Evolutionary conservation across 805 yeast species (phyloP), one percentile per base, ranked within the genome.

Genomic region (Candida palmyrensis): DNA sequence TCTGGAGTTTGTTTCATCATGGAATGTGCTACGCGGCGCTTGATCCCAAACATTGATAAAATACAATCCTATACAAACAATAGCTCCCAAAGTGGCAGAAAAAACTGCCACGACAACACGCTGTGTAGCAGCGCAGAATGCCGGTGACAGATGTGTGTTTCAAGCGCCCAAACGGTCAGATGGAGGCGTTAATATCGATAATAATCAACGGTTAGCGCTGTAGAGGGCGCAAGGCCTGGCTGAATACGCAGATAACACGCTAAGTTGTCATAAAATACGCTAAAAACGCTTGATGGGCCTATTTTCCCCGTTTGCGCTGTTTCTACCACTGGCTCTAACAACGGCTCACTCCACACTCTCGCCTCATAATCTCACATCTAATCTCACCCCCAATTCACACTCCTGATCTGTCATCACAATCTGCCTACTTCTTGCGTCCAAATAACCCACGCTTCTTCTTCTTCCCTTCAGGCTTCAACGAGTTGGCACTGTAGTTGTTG

Each of bases 391-490:
- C 9, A 21, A 21, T 9, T 21, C 9, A 9, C 9, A 21, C 11
- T 21, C 9, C 23, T 21, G 11, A 21, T 21, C 23, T 21, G 9
- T 21, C 10, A 11, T 21, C 11, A 21, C 23, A 21, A 21, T 9
- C 11, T 25, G n/a, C 15, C 29, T 43, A 41, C 58, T 61, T 62
- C 53, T 71, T 73, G 50, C 81, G 73, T 33, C 95, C 87, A 53
- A 90, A 88, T 30, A 86, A 59, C 4, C 92, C 87, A 75, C 82
- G 85, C 64, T 74, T 71, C 45, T 50, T 66, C 63, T 53, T 62
- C 49, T 20, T 51, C 56, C 43, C 40, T 41, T 38, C 68, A 44
- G 54, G 71, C 38, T 51, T 56, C 49, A 54, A 57, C 29, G 59
- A 49, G 29, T 57, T 44, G 6, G 87, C 76, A 57, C 76, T 68